A percentile compares a stretch with the other conserved stretches of the same genome.
These are phyloP conservation scores for Didymella keratinophila DNA, from an alignment of 2,329 filamentous ascomycete species.

Conservation along the genomic window DNA sequence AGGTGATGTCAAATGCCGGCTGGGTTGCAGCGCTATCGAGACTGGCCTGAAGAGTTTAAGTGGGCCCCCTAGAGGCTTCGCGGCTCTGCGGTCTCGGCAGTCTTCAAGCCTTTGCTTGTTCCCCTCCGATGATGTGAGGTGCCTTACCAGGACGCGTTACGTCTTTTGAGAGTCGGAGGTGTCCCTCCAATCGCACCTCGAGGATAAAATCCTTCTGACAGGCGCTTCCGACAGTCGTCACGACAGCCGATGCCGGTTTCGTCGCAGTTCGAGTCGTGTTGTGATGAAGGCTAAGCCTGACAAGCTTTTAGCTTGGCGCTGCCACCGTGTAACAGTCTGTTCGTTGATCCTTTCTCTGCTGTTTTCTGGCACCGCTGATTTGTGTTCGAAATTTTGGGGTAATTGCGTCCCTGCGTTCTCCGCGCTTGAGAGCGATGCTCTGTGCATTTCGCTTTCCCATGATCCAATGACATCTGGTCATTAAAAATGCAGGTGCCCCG, in stretches of 20 bases:
- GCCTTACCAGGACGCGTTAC: slow-evolving; percentile 14
- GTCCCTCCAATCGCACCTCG: slow-evolving; percentile 6
- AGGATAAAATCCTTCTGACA: slow-evolving; percentile 1
- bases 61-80: slow-evolving; percentile 7
- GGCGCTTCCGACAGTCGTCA: slow-evolving; percentile 9
- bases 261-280: slow-evolving; percentile 2
- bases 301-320: slow-evolving; percentile 25
- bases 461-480: slow-evolving; percentile 18
- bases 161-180: slow-evolving; percentile 7
- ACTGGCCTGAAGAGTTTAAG: slow-evolving; percentile 6
- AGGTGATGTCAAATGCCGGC: slow-evolving; percentile 25
- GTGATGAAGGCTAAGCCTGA: slow-evolving; percentile 14
- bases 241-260: slow-evolving; percentile 11
- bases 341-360: slow-evolving; percentile 9
- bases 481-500: slow-evolving; percentile 9
- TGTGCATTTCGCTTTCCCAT: slow-evolving; percentile 13
- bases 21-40: slow-evolving; percentile 23
- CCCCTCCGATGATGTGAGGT: slow-evolving; percentile 14
- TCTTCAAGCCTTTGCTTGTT: slow-evolving; percentile 21
- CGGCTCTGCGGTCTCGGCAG: slow-evolving; percentile 26
- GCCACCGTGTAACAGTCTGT: slow-evolving; percentile 14
- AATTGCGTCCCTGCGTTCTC: slow-evolving; percentile 17
- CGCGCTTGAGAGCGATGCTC: slow-evolving; percentile 3
- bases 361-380: slow-evolving; percentile 9
- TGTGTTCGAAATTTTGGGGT: slow-evolving; percentile 16